A percentile compares a stretch with the other conserved stretches of the same genome.
Conservation (phyloP, 805 yeast genomes). For the Dipodascus albidus region DNA sequence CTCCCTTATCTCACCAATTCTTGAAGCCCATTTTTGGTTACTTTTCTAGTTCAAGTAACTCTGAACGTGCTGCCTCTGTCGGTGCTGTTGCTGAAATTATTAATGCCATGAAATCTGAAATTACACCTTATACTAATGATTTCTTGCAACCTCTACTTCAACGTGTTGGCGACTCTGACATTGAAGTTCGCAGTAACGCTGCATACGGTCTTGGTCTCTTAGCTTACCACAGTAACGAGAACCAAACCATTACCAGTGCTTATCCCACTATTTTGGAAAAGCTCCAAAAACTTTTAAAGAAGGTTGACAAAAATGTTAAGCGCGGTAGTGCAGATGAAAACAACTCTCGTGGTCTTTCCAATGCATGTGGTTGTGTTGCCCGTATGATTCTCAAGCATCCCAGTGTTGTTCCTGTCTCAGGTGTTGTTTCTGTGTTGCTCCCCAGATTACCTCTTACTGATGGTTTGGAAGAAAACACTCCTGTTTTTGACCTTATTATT, state of each 20-base stretch:
- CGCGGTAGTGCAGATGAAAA: slow-evolving; percentile 61
- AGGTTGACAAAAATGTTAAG: slow-evolving; percentile 61
- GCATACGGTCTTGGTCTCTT: slow-evolving; percentile 91
- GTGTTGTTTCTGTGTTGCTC: slow-evolving; percentile 62
- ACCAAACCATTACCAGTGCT: slow-evolving; percentile 46
- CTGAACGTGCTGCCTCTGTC: slow-evolving; percentile 71
- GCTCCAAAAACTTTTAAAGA: slow-evolving; percentile 60
- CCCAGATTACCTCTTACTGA: slow-evolving; percentile 75
- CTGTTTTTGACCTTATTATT: slow-evolving; percentile 70
- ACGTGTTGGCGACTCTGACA: slow-evolving; percentile 62
- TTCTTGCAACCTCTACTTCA: slow-evolving; percentile 52
- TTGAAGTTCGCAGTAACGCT: slow-evolving; percentile 88
- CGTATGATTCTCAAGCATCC: slow-evolving; percentile 73
- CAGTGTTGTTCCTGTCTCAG: slow-evolving; percentile 61
- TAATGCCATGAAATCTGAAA: slow-evolving; percentile 49
- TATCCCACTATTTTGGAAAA: slow-evolving; percentile 60
- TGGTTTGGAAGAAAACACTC: slow-evolving; percentile 87
- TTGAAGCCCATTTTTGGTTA: slow-evolving; percentile 49
- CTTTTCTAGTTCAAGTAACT: slow-evolving; percentile 49
- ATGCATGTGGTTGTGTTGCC: slow-evolving; percentile 95
- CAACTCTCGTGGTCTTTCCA: slow-evolving; percentile 76
- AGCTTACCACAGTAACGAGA: slow-evolving; percentile 38
- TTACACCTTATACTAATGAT: slow-evolving; percentile 57
- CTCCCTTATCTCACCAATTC: slow-evolving; percentile 58
- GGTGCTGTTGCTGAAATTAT: slow-evolving; percentile 90